These are phyloP conservation scores for Akanthomyces lecanii DNA, from an alignment of 2,329 filamentous ascomycete species.

Conservation along the genomic window DNA sequence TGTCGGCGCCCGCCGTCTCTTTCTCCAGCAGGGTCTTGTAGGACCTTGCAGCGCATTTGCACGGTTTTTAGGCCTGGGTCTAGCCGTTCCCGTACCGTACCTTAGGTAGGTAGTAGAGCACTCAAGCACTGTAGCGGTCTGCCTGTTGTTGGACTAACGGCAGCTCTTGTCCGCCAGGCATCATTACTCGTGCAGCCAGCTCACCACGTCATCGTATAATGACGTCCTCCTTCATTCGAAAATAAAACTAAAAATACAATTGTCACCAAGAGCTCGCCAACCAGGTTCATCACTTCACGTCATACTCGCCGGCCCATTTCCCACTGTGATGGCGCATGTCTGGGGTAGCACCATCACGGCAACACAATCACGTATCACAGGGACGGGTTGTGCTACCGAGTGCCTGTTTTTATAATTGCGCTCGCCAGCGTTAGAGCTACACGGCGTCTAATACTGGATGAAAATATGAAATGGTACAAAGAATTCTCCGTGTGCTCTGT, in stretches of 20 bases:
- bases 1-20: neutral
- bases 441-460: conserved; percentile 12
- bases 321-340: neutral
- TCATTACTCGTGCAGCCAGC: neutral
- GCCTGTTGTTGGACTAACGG: neutral
- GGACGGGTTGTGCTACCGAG: neutral
- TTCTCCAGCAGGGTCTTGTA: too few relatives aligned
- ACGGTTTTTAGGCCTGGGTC: too few relatives aligned
- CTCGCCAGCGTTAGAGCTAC: neutral
- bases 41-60: neutral
- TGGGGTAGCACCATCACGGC: conserved; percentile 8
- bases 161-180: neutral
- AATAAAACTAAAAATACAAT: too few relatives aligned
- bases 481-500: conserved; percentile 12
- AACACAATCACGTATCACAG: conserved; percentile 11
- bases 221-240: too few relatives aligned
- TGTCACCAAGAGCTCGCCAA: too few relatives aligned
- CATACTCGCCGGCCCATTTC: too few relatives aligned
- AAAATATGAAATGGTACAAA: neutral
- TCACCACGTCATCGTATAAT: neutral
- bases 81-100: too few relatives aligned
- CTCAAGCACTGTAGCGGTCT: neutral
- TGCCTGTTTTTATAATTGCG: conserved; percentile 4
- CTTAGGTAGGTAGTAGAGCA: too few relatives aligned
- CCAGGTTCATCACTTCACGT: neutral